These are phyloP conservation scores for Scutellaria baicalensis DNA, from an alignment of 257 asterid species.

Conservation along the genomic window DNA sequence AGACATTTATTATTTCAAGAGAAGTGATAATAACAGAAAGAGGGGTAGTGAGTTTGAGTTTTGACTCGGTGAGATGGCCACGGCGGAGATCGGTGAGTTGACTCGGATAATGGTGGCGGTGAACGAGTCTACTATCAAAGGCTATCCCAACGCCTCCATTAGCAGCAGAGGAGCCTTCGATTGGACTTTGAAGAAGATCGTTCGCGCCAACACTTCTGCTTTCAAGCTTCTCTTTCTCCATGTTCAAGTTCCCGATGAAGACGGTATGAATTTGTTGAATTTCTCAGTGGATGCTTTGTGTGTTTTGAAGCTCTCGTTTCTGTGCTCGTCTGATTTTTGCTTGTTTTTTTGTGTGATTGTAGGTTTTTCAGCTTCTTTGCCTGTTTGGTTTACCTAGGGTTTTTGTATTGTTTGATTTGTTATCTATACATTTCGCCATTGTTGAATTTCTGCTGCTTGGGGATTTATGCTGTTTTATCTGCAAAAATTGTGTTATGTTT, in stretches of 20 bases:
- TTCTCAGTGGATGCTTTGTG: neutral
- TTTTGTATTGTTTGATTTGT: neutral
- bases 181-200: slow-evolving; percentile 69
- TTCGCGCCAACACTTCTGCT: slow-evolving; percentile 58
- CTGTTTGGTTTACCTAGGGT: slow-evolving; percentile 8
- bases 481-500: neutral
- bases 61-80: slow-evolving; percentile 27
- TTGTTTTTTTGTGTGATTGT: neutral
- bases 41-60: neutral
- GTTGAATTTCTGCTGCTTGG: neutral
- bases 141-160: slow-evolving; percentile 79
- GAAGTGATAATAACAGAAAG: no score
- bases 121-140: slow-evolving; percentile 75
- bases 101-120: slow-evolving; percentile 77
- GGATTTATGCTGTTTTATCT: neutral
- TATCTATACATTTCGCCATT: neutral
- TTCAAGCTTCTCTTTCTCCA: slow-evolving; percentile 69
- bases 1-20: no score
- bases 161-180: slow-evolving; percentile 84
- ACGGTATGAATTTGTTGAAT: slow-evolving; percentile 31
- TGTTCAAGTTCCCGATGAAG: slow-evolving; percentile 83
- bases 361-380: neutral
- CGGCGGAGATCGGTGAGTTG: slow-evolving; percentile 40
- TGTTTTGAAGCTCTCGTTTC: neutral
- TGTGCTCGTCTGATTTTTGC: neutral